Base-by-base conservation (phyloP, 2,329 filamentous ascomycete species). In the Aspergillus pseudoglaucus region DNA sequence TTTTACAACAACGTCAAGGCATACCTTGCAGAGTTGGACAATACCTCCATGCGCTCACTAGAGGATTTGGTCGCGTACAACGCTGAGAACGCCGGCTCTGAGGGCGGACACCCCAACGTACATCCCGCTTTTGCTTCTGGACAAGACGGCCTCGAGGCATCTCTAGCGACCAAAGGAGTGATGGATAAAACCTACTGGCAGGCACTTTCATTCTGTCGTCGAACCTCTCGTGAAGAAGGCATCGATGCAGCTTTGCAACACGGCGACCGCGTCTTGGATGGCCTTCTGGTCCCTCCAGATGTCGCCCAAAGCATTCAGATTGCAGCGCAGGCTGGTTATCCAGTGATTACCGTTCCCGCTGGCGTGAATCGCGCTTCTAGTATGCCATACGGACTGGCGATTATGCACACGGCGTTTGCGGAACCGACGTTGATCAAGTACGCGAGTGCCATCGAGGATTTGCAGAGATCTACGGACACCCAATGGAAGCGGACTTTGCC, bases 241-340 rank as follows among this genome's bases (percentile, higher is more conserved):
- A 88, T 90, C 49, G 80, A 90, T 57, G 79, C 80, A 9, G 86
- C 85, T 2, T 72, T 90, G 6, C 65, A 59, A 6, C 63, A 75
- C 53, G 70, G 69, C 3, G 61, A 64, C 2, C 53, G 59, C 10
- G 69, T 67, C 20, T 69, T 89, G 1, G 76, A 81, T 47, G 85
- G 78, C 1, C 71, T 90, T 2, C 72, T 90, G 1, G 82, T 87
- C 0, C 85, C 85, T 4, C 75, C 84, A 0, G 81, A 85, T 58
- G 82, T 85, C 3, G 85, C 77, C 0, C 83, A 87, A 62, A 79
- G 79, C 3, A 81, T 81, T 52, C 81, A 87, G 65, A 79, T 87
- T 50, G 82, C 84, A 0, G 86, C 87, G 0, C 84, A 89, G 66
- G 87, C 86, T 4, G 85, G 85, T 0, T 90, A 89, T 59, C 86